Conservation (phyloP, 176 grass and related monocot genomes). For the Musa troglodytarum region DNA sequence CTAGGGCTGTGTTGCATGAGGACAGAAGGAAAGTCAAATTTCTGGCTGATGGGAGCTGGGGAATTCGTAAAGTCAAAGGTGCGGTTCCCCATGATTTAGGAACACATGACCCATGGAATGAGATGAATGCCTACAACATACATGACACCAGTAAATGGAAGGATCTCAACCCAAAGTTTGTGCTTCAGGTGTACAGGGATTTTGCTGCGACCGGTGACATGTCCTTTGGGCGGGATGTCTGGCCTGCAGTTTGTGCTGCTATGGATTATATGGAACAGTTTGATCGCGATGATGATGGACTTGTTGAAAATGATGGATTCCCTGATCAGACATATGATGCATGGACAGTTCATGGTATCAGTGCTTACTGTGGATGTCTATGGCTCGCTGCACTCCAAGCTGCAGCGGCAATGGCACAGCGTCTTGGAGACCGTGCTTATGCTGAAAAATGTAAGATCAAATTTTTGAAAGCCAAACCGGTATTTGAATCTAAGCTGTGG, state of each 20-base stretch:
- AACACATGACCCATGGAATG: constrained; percentile 91
- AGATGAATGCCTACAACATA: constrained; percentile 98
- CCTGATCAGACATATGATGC: constrained; percentile 98
- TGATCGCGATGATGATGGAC: constrained; percentile 66
- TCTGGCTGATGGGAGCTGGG: constrained; percentile 86
- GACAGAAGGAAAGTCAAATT: constrained; percentile 79
- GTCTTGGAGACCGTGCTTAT: constrained; percentile 59
- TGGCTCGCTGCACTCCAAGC: constrained; percentile 94
- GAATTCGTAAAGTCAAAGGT: constrained; percentile 72
- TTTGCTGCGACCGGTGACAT: constrained; percentile 69
- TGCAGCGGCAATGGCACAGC: constrained; percentile 60
- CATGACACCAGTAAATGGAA: constrained; percentile 98
- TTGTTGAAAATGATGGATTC: constrained; percentile 96
- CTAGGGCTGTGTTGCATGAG: constrained; percentile 73
- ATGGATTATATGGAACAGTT: constrained; percentile 97
- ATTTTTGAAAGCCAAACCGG: constrained; percentile 66
- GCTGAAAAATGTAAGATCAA: constrained; percentile 77
- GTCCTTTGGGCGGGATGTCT: constrained; percentile 82
- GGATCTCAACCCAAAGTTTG: constrained; percentile 93
- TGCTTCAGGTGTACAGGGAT: constrained; percentile 90
- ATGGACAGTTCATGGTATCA: constrained; percentile 82
- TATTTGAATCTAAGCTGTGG: constrained; percentile 81
- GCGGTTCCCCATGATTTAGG: constrained; percentile 95
- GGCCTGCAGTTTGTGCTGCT: constrained; percentile 80
- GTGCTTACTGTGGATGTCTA: constrained; percentile 87